phyloP scores from a whole-genome alignment of 140 eudicot genomes.

The Senecio squalidus region DNA sequence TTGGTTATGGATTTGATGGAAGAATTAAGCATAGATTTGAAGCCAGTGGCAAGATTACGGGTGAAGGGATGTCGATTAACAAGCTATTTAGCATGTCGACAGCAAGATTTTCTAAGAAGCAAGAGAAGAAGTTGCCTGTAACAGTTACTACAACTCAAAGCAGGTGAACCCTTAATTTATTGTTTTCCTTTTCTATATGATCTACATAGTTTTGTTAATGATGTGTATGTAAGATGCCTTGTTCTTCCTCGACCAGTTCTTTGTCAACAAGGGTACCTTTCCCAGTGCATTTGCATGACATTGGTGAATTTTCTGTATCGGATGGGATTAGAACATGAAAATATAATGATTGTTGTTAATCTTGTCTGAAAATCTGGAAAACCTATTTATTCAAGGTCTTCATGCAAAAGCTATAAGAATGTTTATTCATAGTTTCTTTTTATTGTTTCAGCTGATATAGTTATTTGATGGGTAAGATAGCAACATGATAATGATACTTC shows the following conservation, averaged over 20 bases:
- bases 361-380: too few species aligned
- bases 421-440: too few species aligned
- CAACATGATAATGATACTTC: too few species aligned
- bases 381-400: too few species aligned
- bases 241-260: background rate
- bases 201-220: too few species aligned
- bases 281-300: too few species aligned
- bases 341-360: too few species aligned
- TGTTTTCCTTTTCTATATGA: too few species aligned
- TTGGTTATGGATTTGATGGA: conserved; percentile 80
- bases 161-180: conserved; percentile 9
- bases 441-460: too few species aligned
- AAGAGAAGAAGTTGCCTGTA: conserved; percentile 8
- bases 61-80: conserved; percentile 79
- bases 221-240: background rate
- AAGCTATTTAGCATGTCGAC: conserved; percentile 71
- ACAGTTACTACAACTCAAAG: background rate
- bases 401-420: too few species aligned
- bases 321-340: background rate
- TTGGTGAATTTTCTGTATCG: background rate
- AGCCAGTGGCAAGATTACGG: conserved; percentile 46
- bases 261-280: too few species aligned
- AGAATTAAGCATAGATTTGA: conserved; percentile 87
- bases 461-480: too few species aligned
- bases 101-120: conserved; percentile 60